Base-by-base conservation (phyloP, 768 basidiomycete genomes). In the Pleurotus platypus region DNA sequence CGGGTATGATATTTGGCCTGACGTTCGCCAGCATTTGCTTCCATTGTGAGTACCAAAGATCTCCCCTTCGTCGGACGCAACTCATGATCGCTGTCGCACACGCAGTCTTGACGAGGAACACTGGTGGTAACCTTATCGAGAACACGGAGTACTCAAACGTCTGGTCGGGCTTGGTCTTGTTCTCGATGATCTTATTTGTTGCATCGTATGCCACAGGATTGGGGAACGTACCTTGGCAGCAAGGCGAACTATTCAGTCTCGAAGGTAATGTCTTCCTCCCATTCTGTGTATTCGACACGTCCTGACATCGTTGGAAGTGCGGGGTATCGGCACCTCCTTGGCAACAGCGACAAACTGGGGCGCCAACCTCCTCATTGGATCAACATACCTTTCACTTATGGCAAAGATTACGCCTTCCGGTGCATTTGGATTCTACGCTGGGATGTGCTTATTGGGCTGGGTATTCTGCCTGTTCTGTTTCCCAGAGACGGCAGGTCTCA, bases 151-250 rank as follows among this genome's bases (percentile, higher is more conserved):
- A 89, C 64, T 76, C 85, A 2, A 76, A 67, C 26, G 67, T 76
- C 13, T 90, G 85, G 85, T 87, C 86, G 4, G 79, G 78, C 1
- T 70, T 89, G 57, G 87, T 92, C 2, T 69, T 92, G n/a, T 59
- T 86, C 5, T 81, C 86, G n/a, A 92, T 93, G 88, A 83, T 94
- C 61, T 66, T 89, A 61, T 93, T 87, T 70, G 90, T 92, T 18
- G 87, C 87, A 1, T 86, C 86, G 8, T 94, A 93, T 64, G 92
- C 89, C 0, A 87, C 81, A 2, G 87, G 90, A 3, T 71, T 91
- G 13, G 90, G 90, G 0, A 89, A 90, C 63, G 84, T 91, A 2
- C 91, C 91, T 0, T 92, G 91, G 91, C 89, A 91, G 64, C 91
- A 92, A 68, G 90, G 89, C 45, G 91, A 92, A 66, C 77, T 94